These are phyloP conservation scores for Saccharum spontaneum DNA, from an alignment of 176 grass and related monocot genomes.

Conservation along the genomic window DNA sequence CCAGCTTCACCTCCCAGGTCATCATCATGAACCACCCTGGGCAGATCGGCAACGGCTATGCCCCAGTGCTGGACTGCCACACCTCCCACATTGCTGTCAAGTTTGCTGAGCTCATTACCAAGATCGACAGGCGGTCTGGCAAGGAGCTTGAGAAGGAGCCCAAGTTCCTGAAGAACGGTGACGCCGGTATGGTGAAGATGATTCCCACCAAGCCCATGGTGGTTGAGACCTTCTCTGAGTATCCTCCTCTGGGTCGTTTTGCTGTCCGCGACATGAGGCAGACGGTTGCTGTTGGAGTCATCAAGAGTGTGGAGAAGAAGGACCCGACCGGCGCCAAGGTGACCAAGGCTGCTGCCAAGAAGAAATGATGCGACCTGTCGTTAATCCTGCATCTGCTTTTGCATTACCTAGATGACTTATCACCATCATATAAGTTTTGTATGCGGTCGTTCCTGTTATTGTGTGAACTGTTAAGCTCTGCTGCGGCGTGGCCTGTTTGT, in stretches of 20 bases:
- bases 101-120: conserved; percentile 83
- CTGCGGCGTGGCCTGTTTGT: too few relatives aligned
- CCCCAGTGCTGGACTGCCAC: conserved; percentile 89
- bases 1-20: conserved; percentile 84
- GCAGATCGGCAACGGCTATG: conserved; percentile 82
- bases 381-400: too few relatives aligned
- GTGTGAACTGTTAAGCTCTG: not conserved
- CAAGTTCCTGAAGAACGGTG: conserved; percentile 93
- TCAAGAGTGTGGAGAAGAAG: conserved; percentile 87
- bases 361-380: conserved; percentile 53
- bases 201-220: conserved; percentile 97
- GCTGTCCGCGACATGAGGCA: conserved; percentile 81
- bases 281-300: conserved; percentile 81
- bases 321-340: conserved; percentile 77
- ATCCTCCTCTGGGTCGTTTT: conserved; percentile 74
- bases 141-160: conserved; percentile 94
- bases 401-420: too few relatives aligned
- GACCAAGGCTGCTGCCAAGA: conserved; percentile 86
- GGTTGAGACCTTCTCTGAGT: conserved; percentile 69
- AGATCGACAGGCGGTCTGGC: conserved; percentile 85
- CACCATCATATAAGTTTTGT: too few relatives aligned
- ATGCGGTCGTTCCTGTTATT: too few relatives aligned
- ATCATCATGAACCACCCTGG: conserved; percentile 99
- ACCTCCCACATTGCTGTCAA: conserved; percentile 93
- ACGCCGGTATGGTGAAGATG: conserved; percentile 91